phyloP scores from a whole-genome alignment of 345 rosid species.

The Geranium rotundifolium region DNA sequence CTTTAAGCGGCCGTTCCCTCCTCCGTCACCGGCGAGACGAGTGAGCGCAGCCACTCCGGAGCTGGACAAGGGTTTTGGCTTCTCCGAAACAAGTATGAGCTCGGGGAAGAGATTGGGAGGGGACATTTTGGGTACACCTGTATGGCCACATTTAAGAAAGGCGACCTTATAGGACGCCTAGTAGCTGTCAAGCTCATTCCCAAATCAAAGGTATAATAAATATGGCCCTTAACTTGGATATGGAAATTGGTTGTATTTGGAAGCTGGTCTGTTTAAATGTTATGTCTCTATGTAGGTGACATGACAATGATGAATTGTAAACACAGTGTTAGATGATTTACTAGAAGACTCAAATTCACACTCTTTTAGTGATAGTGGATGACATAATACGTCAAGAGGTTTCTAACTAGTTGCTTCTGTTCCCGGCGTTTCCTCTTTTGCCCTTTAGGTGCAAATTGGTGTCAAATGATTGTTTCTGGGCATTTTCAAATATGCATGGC shows the following conservation, averaged over 20 bases:
- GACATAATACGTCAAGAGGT: not conserved
- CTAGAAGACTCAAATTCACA: constrained; percentile 30
- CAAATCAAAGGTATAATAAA: constrained; percentile 72
- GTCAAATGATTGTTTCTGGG: not conserved
- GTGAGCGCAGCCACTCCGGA: constrained; percentile 31
- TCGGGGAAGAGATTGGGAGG: constrained; percentile 84
- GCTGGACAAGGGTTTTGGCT: constrained; percentile 79
- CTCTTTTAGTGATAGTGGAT: too few relatives aligned
- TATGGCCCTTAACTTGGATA: not conserved
- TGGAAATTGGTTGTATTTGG: constrained; percentile 1
- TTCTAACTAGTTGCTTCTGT: not conserved
- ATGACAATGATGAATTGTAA: constrained; percentile 40
- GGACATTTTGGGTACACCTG: constrained; percentile 98
- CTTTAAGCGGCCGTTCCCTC: not conserved
- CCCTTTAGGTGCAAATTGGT: not conserved
- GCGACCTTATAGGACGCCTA: constrained; percentile 79
- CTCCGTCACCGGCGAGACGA: constrained; percentile 54
- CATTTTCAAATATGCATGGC: not conserved
- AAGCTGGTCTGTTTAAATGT: not conserved
- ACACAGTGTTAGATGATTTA: constrained; percentile 65
- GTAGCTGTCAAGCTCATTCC: constrained; percentile 96
- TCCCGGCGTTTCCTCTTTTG: not conserved
- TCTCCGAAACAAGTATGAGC: constrained; percentile 68
- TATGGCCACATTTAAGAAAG: constrained; percentile 76
- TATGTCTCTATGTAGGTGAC: constrained; percentile 11